Evolutionary conservation across 305 asterid species (phyloP), one percentile per base, ranked within the genome.

Genomic region (Rubia tinctorum): DNA sequence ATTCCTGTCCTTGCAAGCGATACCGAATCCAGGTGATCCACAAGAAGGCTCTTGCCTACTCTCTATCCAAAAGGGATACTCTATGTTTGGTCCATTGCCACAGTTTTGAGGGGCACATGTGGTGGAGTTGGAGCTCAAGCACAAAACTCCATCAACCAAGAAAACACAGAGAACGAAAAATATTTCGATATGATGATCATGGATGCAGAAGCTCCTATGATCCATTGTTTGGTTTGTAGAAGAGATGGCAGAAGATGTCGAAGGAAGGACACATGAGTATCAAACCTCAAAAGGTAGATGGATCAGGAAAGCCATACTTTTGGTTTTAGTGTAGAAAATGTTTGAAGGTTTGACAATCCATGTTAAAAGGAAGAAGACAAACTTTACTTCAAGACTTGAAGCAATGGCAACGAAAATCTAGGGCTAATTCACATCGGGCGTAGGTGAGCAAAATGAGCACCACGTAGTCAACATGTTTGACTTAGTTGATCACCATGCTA

Each of bases 31-130:
- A 0, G 86, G 80, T 34, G 68, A 71, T 15, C 96, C 93, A 49
- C 93, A 88, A 18, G 49, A 23, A 53, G 87, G 67, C 37, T 82
- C 75, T 61, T 88, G 89, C 56, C 71, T 69, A 71, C 68, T 66
- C 6, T 82, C 84, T 53, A 90, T 85, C 91, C 91, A 86, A 37
- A 90, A 90, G 30, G 96, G 93, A 72, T 68, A 75, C 17, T 75
- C 77, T 68, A 87, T 77, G 7, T 66, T 66, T 27, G 84, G 65
- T 51, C 82, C 85, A 60, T 84, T 73, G 43, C 87, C 82, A 69
- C 91, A 89, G 11, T 60, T 73, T 47, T 66, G 85, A 34, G 86
- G 73, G n/a, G 6, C 34, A 66, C 92, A 86, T 23, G 64, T 7
- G 43, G 71, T 76, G 22, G 75, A 80, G 75, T 71, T 80, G 13